A percentile compares a stretch with the other conserved stretches of the same genome.
phyloP scores from a whole-genome alignment of 768 basidiomycete species.

The Hebeloma cylindrosporum region DNA sequence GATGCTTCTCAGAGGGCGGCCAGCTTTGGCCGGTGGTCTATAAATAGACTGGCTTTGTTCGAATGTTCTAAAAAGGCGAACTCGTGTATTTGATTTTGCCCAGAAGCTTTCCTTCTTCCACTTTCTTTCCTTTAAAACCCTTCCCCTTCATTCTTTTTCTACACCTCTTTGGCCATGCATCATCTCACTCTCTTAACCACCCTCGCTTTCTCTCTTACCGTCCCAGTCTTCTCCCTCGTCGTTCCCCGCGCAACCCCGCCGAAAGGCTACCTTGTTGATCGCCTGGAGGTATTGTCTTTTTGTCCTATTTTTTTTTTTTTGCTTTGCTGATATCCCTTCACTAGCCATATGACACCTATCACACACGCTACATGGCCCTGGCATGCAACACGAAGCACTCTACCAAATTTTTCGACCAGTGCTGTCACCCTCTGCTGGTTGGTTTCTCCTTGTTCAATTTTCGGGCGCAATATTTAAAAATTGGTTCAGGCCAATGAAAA shows the following conservation, averaged over 20 bases:
- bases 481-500: slow-evolving; percentile 47
- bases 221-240: slow-evolving; percentile 40
- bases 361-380: slow-evolving; percentile 60
- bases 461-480: slow-evolving; percentile 1
- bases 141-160: slow-evolving; percentile 24
- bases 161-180: slow-evolving; percentile 31
- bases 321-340: slow-evolving; percentile 6
- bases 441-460: slow-evolving; percentile 17
- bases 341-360: slow-evolving; percentile 55
- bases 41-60: slow-evolving; percentile 21
- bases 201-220: slow-evolving; percentile 42
- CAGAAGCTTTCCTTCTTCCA: slow-evolving; percentile 24
- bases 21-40: slow-evolving; percentile 11
- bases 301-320: slow-evolving; percentile 1
- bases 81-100: slow-evolving; percentile 33
- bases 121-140: slow-evolving; percentile 27
- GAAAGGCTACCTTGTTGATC: slow-evolving; percentile 40
- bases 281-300: slow-evolving; percentile 43
- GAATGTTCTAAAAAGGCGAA: slow-evolving; percentile 31
- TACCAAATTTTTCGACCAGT: slow-evolving; percentile 60
- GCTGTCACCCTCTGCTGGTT: slow-evolving; percentile 73
- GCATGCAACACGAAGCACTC: slow-evolving; percentile 48
- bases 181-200: slow-evolving; percentile 42
- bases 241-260: slow-evolving; percentile 43
- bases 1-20: slow-evolving; percentile 13